These are phyloP conservation scores for Plantago lanceolata DNA, from an alignment of 305 asterid genomes.

Conservation along the genomic window DNA sequence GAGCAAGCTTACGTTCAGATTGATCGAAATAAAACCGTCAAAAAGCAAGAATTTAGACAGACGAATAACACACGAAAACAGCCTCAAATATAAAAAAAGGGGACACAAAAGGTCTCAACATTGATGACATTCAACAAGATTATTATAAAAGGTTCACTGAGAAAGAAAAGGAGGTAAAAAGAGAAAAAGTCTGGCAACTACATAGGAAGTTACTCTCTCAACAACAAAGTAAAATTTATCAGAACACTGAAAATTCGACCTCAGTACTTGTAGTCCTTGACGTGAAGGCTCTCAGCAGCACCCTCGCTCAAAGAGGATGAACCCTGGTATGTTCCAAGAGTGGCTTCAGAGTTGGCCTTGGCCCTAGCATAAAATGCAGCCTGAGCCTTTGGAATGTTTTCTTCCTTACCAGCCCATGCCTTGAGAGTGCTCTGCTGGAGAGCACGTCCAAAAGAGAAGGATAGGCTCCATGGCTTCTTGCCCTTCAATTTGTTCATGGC, in stretches of 20 bases:
- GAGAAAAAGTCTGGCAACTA: constrained; percentile 9
- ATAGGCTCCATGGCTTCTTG: constrained; percentile 54
- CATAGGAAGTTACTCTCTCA: constrained; percentile 6
- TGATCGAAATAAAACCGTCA: too few relatives aligned
- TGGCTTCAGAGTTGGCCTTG: constrained; percentile 61
- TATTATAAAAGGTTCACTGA: constrained; percentile 19
- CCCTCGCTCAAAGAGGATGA: constrained; percentile 39
- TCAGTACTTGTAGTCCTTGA: constrained; percentile 58
- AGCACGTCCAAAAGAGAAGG: constrained; percentile 57
- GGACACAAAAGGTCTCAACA: constrained; percentile 2
- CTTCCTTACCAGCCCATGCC: constrained; percentile 50
- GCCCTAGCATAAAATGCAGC: constrained; percentile 40
- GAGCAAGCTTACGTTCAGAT: too few relatives aligned
- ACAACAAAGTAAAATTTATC: neutral
- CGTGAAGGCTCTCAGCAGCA: constrained; percentile 56
- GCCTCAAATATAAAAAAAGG: neutral
- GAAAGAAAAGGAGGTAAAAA: neutral
- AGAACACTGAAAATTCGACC: neutral
- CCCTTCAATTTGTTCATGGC: constrained; percentile 55
- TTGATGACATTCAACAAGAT: constrained; percentile 21
- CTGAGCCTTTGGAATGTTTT: constrained; percentile 45
- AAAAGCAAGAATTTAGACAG: neutral
- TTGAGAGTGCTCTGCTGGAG: constrained; percentile 59
- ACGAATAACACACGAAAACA: neutral
- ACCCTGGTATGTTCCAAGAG: constrained; percentile 56